These are phyloP conservation scores for Abrus precatorius DNA, from an alignment of 306 rosid genomes.

Conservation along the genomic window DNA sequence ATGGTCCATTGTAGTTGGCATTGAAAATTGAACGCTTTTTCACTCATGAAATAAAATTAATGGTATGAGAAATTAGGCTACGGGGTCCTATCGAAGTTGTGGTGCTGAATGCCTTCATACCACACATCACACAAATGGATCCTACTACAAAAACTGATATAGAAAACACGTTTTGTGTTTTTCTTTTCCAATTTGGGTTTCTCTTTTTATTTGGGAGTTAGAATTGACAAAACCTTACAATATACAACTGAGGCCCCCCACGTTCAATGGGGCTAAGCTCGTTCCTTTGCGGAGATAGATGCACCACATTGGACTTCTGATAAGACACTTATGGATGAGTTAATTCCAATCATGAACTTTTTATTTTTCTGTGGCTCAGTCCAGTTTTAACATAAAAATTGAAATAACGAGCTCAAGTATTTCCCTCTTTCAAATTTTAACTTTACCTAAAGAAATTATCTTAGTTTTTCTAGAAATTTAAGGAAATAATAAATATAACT, in stretches of 20 bases:
- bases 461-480: not conserved
- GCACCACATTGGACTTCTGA: too few species aligned
- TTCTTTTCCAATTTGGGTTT: not conserved
- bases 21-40: slow-evolving; percentile 23
- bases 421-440: not conserved
- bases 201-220: not conserved
- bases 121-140: not conserved
- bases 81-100: slow-evolving; percentile 22
- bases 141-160: too few species aligned
- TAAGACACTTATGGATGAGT: too few species aligned
- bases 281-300: too few species aligned
- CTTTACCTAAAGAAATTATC: not conserved
- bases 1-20: slow-evolving; percentile 45
- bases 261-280: too few species aligned
- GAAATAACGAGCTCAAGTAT: not conserved
- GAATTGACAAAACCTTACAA: not conserved
- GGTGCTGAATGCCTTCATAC: slow-evolving; percentile 15
- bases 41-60: not conserved
- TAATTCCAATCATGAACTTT: too few species aligned
- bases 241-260: not conserved
- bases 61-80: not conserved
- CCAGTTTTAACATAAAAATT: not conserved
- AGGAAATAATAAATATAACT: not conserved
- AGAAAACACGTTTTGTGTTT: not conserved
- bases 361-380: not conserved